A percentile compares a stretch with the other conserved stretches of the same genome.
phyloP scores from a whole-genome alignment of 2,329 filamentous ascomycete species.

The Cladosporium sp. region DNA sequence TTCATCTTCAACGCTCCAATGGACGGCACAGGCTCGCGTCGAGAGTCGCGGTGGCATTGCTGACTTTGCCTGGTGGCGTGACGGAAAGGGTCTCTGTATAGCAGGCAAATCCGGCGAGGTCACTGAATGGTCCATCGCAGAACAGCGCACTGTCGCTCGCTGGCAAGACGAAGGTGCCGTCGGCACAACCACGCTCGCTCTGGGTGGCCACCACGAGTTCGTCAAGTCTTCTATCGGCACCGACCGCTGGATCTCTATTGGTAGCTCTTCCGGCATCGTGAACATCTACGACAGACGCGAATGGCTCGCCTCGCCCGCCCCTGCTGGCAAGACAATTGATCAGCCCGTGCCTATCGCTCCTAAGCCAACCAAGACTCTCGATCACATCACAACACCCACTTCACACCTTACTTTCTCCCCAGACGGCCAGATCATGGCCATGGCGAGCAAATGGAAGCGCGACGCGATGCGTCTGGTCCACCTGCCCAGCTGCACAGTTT shows the following conservation, averaged over 20 bases:
- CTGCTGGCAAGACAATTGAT: conserved; percentile 18
- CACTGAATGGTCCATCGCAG: conserved; percentile 78
- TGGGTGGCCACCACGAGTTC: conserved; percentile 66
- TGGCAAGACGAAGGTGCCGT: conserved; percentile 92
- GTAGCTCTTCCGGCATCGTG: conserved; percentile 81
- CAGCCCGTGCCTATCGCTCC: conserved; percentile 62
- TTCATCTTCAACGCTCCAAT: conserved; percentile 77
- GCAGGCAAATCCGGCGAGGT: conserved; percentile 85
- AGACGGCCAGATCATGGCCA: conserved; percentile 85
- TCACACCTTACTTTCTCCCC: conserved; percentile 79
- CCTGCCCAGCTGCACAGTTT: conserved; percentile 88
- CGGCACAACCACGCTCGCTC: conserved; percentile 75
- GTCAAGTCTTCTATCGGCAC: conserved; percentile 64
- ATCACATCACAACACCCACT: conserved; percentile 84
- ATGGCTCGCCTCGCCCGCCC: conserved; percentile 45
- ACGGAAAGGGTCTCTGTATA: conserved; percentile 78
- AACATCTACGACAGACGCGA: conserved; percentile 86
- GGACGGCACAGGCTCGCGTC: conserved; percentile 78
- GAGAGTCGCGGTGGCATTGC: conserved; percentile 81
- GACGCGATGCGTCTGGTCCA: conserved; percentile 87
- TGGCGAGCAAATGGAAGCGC: conserved; percentile 83
- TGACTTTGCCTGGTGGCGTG: conserved; percentile 91
- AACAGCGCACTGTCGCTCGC: conserved; percentile 69
- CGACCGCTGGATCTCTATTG: conserved; percentile 86
- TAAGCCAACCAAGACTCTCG: conserved; percentile 70